Evolutionary conservation across 1,284 basidiomycete species (phyloP).

Genomic region (Ustilago lituana): DNA sequence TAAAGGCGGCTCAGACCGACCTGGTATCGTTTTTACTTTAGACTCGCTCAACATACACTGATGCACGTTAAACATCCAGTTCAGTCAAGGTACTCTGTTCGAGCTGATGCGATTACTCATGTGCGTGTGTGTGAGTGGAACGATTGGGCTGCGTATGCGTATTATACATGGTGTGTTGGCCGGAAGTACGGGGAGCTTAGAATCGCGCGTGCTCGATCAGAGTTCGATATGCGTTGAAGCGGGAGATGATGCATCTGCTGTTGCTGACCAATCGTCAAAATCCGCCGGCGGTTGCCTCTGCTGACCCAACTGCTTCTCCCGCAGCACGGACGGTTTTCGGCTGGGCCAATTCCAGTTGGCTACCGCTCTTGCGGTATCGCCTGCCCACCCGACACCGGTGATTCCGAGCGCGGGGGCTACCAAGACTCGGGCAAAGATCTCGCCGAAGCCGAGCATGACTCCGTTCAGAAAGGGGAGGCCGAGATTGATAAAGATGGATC

Average conservation of each 20-base stretch:
- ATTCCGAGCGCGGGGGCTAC: constrained; percentile 70
- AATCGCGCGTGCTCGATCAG: too few relatives aligned
- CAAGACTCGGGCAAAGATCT: constrained; percentile 92
- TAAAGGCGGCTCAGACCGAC: not conserved
- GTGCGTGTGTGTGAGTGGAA: too few relatives aligned
- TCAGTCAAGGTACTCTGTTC: too few relatives aligned
- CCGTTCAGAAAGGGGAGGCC: constrained; percentile 94
- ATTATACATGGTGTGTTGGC: too few relatives aligned
- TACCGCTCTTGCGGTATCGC: constrained; percentile 36
- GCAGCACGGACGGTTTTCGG: too few relatives aligned
- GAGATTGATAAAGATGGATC: constrained; percentile 89
- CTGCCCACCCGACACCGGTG: constrained; percentile 36
- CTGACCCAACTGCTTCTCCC: too few relatives aligned
- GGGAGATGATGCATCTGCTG: constrained; percentile 2
- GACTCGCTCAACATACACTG: too few relatives aligned
- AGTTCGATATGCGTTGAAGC: constrained; percentile 16
- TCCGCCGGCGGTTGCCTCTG: constrained; percentile 23
- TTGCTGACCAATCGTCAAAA: constrained; percentile 38
- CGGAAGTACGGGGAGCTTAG: too few relatives aligned
- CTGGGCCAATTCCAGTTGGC: constrained; percentile 31
- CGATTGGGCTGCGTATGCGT: too few relatives aligned
- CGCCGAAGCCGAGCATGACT: constrained; percentile 97
- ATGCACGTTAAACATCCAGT: too few relatives aligned
- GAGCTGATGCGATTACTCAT: too few relatives aligned
- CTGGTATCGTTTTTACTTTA: too few relatives aligned